Evolutionary conservation across 78 protist genomes (phyloP).

Genomic region (Dictyostelium citrinum): DNA sequence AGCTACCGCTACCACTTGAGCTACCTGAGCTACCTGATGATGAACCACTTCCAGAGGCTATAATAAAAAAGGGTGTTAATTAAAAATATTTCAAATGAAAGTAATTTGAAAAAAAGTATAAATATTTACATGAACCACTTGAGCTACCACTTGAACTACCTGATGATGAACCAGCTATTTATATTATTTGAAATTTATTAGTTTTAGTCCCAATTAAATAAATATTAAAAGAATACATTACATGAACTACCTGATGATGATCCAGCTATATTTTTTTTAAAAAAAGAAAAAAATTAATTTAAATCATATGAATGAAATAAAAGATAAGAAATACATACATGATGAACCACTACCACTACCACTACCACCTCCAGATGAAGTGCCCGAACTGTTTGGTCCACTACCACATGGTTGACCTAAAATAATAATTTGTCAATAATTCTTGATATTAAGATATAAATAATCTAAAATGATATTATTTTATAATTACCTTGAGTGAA

Average conservation of each 20-base stretch:
- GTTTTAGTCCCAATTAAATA: neutral
- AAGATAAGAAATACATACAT: neutral
- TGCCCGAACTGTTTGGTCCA: neutral
- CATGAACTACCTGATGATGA: neutral
- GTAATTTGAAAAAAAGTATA: no score
- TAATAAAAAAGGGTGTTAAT: neutral
- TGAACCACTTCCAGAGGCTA: conserved; percentile 10
- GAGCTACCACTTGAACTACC: neutral
- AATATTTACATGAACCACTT: neutral
- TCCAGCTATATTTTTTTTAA: neutral
- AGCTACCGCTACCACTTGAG: neutral
- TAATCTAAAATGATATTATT: neutral
- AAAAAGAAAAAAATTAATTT: no score
- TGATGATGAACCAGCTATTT: conserved; percentile 3
- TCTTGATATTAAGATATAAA: neutral
- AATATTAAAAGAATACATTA: neutral
- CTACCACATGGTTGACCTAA: neutral
- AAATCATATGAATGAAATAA: no score
- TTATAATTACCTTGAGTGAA: neutral
- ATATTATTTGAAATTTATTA: neutral
- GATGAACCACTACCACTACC: neutral
- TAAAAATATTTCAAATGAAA: neutral
- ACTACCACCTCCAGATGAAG: neutral
- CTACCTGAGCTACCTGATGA: neutral
- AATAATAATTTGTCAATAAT: neutral